Percentiles rank a stretch among this genome's conserved stretches.
Evolutionary conservation across 345 rosid genomes (phyloP).

Genomic region (Corchorus capsularis): DNA sequence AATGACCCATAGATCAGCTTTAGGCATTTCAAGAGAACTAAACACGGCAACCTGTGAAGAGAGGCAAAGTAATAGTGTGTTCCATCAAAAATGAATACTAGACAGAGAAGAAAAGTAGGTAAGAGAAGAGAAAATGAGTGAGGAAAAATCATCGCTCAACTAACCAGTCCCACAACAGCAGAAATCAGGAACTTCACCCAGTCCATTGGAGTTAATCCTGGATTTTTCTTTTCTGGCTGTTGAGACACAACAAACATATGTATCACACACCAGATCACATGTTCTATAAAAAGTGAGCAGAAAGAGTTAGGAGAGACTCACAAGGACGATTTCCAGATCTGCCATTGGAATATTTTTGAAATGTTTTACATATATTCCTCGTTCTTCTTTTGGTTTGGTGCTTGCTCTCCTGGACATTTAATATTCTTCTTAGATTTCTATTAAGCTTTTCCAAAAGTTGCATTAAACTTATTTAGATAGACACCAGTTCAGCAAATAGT

Average conservation of each 20-base stretch:
- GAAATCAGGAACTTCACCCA: conserved; percentile 95
- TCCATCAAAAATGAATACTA: neutral
- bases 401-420: conserved; percentile 65
- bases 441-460: neutral
- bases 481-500: conserved; percentile 9
- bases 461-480: conserved; percentile 5
- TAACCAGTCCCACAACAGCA: conserved; percentile 93
- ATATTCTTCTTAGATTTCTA: conserved; percentile 21
- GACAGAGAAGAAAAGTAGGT: neutral
- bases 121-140: conserved; percentile 13
- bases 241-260: conserved; percentile 9
- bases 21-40: conserved; percentile 77
- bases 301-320: conserved; percentile 44
- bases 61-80: neutral
- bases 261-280: conserved; percentile 22
- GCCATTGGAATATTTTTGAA: conserved; percentile 99
- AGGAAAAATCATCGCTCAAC: conserved; percentile 26
- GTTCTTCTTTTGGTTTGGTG: conserved; percentile 49
- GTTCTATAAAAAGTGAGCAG: conserved; percentile 19
- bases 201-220: conserved; percentile 96
- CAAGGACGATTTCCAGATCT: conserved; percentile 97
- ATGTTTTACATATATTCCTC: conserved; percentile 86
- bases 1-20: conserved; percentile 86
- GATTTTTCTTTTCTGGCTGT: conserved; percentile 99
- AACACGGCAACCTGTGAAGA: conserved; percentile 71